Base-by-base conservation (phyloP, 2,329 filamentous ascomycete genomes). In the Colletotrichum sp. region DNA sequence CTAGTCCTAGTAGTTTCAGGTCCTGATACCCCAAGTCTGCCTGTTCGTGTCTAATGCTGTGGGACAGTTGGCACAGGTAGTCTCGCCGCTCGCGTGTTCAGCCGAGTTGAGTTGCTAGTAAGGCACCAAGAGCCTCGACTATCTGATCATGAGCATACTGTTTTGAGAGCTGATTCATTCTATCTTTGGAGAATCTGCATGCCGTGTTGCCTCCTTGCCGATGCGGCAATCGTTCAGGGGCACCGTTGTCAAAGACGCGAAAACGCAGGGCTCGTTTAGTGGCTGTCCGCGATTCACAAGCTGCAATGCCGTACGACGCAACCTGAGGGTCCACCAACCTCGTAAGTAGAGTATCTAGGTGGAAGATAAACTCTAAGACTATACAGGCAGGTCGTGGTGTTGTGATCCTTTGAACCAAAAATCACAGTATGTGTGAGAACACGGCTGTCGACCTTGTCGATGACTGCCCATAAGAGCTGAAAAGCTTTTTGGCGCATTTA, bases 1-100 rank as follows among this genome's bases (percentile, higher is more conserved):
- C 1, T 52, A 6, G 0, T 22, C 4, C 12, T 0, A 13, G 22
- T 22, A 6, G 7, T 48, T n/a, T 0, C 18, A 1, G 10, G n/a
- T 52, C 4, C n/a, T 10, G 6, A 3, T 52, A 2, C 2, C 12
- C 43, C 3, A 13, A 52, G 10, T 13, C n/a, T 5, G 43, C n/a
- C 0, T 52, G 1, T 8, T 48, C 1, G 10, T 48, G n/a, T 8
- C 2, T 5, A 1, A 13, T 48, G n/a, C 43, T 1, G 10, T 52
- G n/a, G 13, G 0, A 22, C 6, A 13, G 43, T 22, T 48, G 0
- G 6, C 43, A 22, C n/a, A 5, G n/a, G 6, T 22, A 2, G 43
- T 3, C 43, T 22, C 4, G 43, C 43, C 0, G 22, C 22, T 22
- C 22, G 22, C 22, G 22, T 52, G n/a, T 22, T 22, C 43, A 1